Evolutionary conservation across 75 land plant genomes (phyloP).

Genomic region (Cunninghamia lanceolata): DNA sequence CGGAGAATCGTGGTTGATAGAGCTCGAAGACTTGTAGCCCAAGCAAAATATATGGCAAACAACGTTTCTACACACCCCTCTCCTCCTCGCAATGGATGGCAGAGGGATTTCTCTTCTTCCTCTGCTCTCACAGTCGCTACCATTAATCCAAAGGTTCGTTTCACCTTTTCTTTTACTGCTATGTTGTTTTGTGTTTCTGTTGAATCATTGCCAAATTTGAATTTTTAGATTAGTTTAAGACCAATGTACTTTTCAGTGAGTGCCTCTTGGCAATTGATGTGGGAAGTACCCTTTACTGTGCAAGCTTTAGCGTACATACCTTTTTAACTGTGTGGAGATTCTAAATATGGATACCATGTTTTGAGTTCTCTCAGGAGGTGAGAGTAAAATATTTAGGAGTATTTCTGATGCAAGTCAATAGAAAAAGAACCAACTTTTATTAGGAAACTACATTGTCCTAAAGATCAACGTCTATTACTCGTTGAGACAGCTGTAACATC

Average conservation of each 20-base stretch:
- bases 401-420: too few relatives aligned
- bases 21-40: constrained; percentile 13
- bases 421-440: background rate
- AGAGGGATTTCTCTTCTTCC: constrained; percentile 3
- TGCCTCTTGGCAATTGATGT: background rate
- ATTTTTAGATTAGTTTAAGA: too few relatives aligned
- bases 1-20: constrained; percentile 26
- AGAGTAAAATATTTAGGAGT: too few relatives aligned
- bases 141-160: constrained; percentile 69
- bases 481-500: background rate
- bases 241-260: too few relatives aligned
- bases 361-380: too few relatives aligned
- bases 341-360: background rate
- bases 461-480: background rate
- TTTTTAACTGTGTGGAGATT: background rate
- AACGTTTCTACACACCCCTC: constrained; percentile 19
- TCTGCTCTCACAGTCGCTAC: constrained; percentile 42
- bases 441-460: background rate
- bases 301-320: constrained; percentile 2
- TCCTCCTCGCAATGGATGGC: background rate
- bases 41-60: background rate
- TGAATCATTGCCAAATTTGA: background rate
- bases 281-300: constrained; percentile 4
- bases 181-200: background rate
- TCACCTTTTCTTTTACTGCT: background rate